Base-by-base conservation (phyloP, 169 alveolate genomes). In the Theileria annulata region DNA sequence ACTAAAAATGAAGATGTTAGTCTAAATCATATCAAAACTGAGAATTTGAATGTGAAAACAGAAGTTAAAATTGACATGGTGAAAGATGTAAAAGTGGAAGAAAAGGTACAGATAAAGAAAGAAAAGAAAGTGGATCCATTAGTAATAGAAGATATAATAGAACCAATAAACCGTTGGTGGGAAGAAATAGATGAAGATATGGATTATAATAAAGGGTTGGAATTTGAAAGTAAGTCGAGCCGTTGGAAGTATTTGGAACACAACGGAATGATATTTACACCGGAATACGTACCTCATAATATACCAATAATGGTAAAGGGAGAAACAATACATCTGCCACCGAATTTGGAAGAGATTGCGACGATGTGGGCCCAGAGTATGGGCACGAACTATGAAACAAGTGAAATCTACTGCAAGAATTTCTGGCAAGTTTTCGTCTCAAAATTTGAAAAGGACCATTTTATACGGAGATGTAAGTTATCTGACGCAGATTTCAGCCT, bases 311-410 rank as follows among this genome's bases (percentile, higher is more conserved):
- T 74, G 73, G 97, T 95, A 76, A 93, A 96, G 80, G 98, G 99
- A 0, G 86, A 93, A 58, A 86, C 86, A 28, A 72, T 95, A 35
- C 85, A 83, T 30, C 88, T 98, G 42, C 94, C 96, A 60, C 97
- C 98, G 2, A 97, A 97, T 28, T 91, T 97, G 69, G 99, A 98
- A 84, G 99, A 98, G 87, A 92, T 97, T 19, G 99, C 99, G n/a
- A 97, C 98, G 23, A 96, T 92, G 91, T 98, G 99, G 99, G 88
- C 93, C 33, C 91, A 88, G 71, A 96, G 98, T 25, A 88, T 93
- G 66, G 96, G 98, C 63, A 93, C 97, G 31, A 98, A 96, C 69
- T 97, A 94, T 87, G 97, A 96, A 25, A 87, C 92, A 67, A 97
- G 97, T 80, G 96, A 91, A 42, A 94, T 87, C 42, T 97, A 96